Percentiles rank a stretch among this genome's conserved stretches.
Evolutionary conservation across 345 rosid species (phyloP).

Genomic region (Murraya paniculata): DNA sequence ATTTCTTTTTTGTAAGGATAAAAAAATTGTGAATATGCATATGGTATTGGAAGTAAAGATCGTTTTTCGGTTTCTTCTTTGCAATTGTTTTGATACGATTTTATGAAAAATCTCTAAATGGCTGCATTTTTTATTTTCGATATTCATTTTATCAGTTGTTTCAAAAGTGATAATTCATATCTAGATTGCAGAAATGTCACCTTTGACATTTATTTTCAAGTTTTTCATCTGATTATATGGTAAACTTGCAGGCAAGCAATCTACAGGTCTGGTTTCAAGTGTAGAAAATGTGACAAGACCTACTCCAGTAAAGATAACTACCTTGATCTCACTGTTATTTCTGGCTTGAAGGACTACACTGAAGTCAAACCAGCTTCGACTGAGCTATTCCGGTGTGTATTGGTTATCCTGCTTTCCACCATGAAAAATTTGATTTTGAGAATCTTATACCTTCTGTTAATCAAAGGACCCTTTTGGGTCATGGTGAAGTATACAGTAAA

Average conservation of each 20-base stretch:
- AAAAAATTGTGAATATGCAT: not conserved
- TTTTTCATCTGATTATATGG: not conserved
- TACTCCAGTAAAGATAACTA: slow-evolving; percentile 79
- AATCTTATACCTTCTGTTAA: not conserved
- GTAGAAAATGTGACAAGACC: slow-evolving; percentile 70
- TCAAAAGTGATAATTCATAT: not conserved
- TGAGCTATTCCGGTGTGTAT: slow-evolving; percentile 73
- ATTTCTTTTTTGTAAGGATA: too few species aligned
- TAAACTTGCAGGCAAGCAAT: slow-evolving; percentile 65
- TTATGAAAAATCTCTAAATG: not conserved
- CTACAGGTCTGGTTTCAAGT: slow-evolving; percentile 88
- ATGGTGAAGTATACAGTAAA: not conserved
- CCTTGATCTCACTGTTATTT: slow-evolving; percentile 78
- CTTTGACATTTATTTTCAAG: not conserved
- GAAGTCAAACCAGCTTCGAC: slow-evolving; percentile 73
- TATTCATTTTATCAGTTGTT: not conserved
- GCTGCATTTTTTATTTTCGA: not conserved
- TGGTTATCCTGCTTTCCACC: not conserved
- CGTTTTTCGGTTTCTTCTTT: not conserved
- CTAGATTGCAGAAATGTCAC: not conserved
- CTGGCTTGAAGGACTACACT: slow-evolving; percentile 57
- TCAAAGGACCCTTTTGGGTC: not conserved
- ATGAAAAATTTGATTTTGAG: not conserved
- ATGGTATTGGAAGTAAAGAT: not conserved
- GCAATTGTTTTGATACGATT: not conserved